Conservation (phyloP, 2,329 filamentous ascomycete genomes). For the Ophiocordyceps camponoti-saundersi region DNA sequence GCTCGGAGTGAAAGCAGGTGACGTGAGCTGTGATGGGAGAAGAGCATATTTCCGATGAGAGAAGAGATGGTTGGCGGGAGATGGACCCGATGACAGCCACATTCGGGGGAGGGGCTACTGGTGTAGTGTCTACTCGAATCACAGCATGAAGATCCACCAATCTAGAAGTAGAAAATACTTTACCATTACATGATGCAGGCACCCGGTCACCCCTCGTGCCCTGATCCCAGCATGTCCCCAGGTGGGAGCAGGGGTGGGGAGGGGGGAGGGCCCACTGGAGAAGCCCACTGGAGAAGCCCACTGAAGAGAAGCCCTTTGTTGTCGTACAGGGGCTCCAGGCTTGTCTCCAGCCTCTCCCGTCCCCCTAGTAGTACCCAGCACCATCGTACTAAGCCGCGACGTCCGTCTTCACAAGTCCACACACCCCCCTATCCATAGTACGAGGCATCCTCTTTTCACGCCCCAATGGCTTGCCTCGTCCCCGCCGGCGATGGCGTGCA, state of each 20-base stretch:
- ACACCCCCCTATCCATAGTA: not conserved
- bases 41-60: not conserved
- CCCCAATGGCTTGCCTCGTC: slow-evolving; percentile 1
- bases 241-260: no score
- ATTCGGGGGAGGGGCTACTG: not conserved
- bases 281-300: not conserved
- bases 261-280: not conserved
- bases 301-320: not conserved
- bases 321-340: not conserved
- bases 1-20: not conserved
- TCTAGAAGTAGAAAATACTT: not conserved
- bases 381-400: not conserved
- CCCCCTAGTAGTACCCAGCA: not conserved
- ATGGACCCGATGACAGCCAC: not conserved
- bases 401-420: not conserved
- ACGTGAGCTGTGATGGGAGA: not conserved
- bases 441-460: not conserved
- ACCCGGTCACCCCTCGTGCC: not conserved
- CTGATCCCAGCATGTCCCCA: not conserved
- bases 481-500: not conserved
- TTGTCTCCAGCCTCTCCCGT: not conserved
- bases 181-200: not conserved
- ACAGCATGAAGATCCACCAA: not conserved
- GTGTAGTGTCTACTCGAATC: not conserved
- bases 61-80: not conserved